A percentile compares a stretch with the other conserved stretches of the same genome.
Evolutionary conservation across 1,284 basidiomycete genomes (phyloP).

Genomic region (Ustilago lituana): DNA sequence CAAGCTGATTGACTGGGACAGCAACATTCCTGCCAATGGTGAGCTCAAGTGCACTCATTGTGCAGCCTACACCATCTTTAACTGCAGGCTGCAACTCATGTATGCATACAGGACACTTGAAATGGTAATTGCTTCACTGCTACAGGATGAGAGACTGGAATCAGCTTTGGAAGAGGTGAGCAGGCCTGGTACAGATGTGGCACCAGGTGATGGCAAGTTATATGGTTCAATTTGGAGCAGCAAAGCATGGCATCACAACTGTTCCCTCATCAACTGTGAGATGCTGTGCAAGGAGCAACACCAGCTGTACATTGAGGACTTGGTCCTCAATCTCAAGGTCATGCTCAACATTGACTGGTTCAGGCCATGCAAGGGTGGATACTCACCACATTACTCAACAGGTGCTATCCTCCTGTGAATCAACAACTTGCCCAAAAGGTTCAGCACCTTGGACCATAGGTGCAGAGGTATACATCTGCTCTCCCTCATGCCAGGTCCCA

Average conservation of each 20-base stretch:
- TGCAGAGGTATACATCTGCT: not conserved
- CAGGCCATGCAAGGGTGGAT: not conserved
- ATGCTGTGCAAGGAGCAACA: not conserved
- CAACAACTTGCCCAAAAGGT: not conserved
- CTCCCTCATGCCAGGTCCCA: not conserved
- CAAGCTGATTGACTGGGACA: not conserved
- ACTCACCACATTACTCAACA: not conserved
- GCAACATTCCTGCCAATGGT: not conserved
- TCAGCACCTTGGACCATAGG: not conserved
- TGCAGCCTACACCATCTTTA: no score
- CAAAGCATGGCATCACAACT: not conserved
- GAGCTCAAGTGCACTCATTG: no score
- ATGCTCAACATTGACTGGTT: constrained; percentile 3
- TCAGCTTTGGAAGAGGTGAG: no score
- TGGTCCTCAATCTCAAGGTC: constrained; percentile 4
- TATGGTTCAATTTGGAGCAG: not conserved
- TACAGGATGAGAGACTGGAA: no score
- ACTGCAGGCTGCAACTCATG: no score
- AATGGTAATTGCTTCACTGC: no score
- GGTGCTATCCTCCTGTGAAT: not conserved
- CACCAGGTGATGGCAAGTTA: not conserved
- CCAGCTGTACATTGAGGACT: not conserved
- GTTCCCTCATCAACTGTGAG: not conserved
- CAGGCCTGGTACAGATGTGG: no score
- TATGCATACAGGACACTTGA: no score